Base-by-base conservation (phyloP, 495 filamentous ascomycete genomes). In the Aspergillus hancockii region DNA sequence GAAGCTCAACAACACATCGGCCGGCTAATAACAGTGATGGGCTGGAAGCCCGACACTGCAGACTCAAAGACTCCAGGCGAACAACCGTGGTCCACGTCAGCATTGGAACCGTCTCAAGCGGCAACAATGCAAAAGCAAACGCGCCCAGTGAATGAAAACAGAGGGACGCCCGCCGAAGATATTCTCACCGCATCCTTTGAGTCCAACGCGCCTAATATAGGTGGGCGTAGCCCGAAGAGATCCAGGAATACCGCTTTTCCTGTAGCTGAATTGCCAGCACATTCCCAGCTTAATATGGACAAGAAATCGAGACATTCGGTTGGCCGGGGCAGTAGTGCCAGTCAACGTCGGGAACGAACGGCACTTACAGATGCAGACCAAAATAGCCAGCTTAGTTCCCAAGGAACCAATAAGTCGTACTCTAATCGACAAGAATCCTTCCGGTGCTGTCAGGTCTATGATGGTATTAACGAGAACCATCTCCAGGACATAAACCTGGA, bases 1-100 rank as follows among this genome's bases (percentile, higher is more conserved):
- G 76, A 81, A 53, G 77, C 78, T 16, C 78, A 81, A 56, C 74
- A 81, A 45, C 77, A 81, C 21, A 79, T 79, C 34, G 63, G 76
- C 21, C 72, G 75, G 8, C 62, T 81, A 8, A 80, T 81, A 74
- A 67, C 62, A 18, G 73, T 83, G 3, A 81, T 80, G 77, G 76
- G 74, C 1, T 78, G 75, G 57, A 71, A 71, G 8, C 52, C 66
- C 21, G 63, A 69, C 4, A 47, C 65, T 28, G 57, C 32, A n/a
- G 63, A 65, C n/a, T 51, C 64, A 13, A 62, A 59, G 40, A 31
- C 58, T 23, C 53, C 63, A 19, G 64, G 46, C 54, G 70, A 67
- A 64, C 60, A 67, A 8, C 61, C 63, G 5, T 63, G 61, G 13
- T 43, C 67, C 13, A 65, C 60, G 36, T 63, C 67, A n/a, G 58